These are phyloP conservation scores for Mycena amicta DNA, from an alignment of 768 basidiomycete species.

Conservation along the genomic window DNA sequence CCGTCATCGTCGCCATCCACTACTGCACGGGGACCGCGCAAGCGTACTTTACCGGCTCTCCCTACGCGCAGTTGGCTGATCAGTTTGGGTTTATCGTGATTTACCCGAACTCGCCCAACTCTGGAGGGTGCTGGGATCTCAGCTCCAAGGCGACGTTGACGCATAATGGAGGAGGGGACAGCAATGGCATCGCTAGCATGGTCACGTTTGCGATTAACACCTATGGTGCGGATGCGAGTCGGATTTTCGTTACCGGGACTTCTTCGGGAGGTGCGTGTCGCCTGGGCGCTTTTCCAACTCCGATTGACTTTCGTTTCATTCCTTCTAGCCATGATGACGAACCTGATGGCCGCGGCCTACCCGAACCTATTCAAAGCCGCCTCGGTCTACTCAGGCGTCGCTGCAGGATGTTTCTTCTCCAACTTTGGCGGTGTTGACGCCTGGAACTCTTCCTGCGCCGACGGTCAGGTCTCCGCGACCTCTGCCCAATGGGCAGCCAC, in stretches of 20 bases:
- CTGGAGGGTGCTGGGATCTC: conserved; percentile 58
- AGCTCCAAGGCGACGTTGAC: conserved; percentile 51
- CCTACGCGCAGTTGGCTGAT: conserved; percentile 54
- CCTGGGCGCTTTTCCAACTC: too few relatives aligned
- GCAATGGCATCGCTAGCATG: conserved; percentile 50
- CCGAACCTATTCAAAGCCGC: conserved; percentile 56
- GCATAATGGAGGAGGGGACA: conserved; percentile 59
- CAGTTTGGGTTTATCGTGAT: conserved; percentile 53
- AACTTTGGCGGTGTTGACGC: conserved; percentile 38
- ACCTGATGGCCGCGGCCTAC: conserved; percentile 55
- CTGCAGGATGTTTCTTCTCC: conserved; percentile 51
- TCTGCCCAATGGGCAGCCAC: conserved; percentile 49
- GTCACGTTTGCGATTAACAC: conserved; percentile 50
- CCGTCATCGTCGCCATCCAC: conserved; percentile 56
- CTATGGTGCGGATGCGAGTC: conserved; percentile 47
- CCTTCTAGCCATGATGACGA: conserved; percentile 59
- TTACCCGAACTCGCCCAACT: conserved; percentile 46
- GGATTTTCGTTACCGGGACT: conserved; percentile 54
- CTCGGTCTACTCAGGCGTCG: conserved; percentile 52
- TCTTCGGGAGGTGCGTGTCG: conserved; percentile 45
- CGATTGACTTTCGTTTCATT: background rate
- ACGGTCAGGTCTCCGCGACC: conserved; percentile 45
- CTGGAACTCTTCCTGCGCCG: conserved; percentile 52
- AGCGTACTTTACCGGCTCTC: conserved; percentile 51
- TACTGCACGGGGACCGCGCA: conserved; percentile 55